Conservation (phyloP, 768 basidiomycete genomes). For the Mycena pura region DNA sequence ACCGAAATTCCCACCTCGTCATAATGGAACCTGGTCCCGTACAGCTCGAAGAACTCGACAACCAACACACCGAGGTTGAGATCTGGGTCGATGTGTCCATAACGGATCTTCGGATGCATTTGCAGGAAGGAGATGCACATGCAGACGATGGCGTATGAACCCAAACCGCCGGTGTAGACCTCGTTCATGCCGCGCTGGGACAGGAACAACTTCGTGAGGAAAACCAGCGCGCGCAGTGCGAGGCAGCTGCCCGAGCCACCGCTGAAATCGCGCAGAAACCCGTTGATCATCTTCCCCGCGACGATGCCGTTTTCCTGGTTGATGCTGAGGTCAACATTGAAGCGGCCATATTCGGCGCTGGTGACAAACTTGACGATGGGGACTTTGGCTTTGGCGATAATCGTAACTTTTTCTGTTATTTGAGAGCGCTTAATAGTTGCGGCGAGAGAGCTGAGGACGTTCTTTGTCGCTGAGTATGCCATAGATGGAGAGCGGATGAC, state of each 20-base stretch:
- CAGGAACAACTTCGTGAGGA: slow-evolving; percentile 92
- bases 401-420: slow-evolving; percentile 79
- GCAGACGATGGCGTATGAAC: slow-evolving; percentile 94
- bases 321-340: slow-evolving; percentile 92
- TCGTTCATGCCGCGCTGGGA: slow-evolving; percentile 94
- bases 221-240: slow-evolving; percentile 81
- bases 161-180: slow-evolving; percentile 95
- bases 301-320: slow-evolving; percentile 88
- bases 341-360: slow-evolving; percentile 62
- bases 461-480: slow-evolving; percentile 71
- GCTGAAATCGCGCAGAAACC: slow-evolving; percentile 71
- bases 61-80: slow-evolving; percentile 92
- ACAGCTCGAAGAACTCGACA: slow-evolving; percentile 97
- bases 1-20: slow-evolving; percentile 89
- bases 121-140: slow-evolving; percentile 93
- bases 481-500: slow-evolving; percentile 84
- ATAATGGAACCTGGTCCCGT: slow-evolving; percentile 92
- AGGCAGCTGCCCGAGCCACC: slow-evolving; percentile 49
- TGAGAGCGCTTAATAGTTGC: slow-evolving; percentile 74
- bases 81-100: slow-evolving; percentile 85
- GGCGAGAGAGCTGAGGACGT: slow-evolving; percentile 79
- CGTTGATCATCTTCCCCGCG: slow-evolving; percentile 80
- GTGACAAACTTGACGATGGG: slow-evolving; percentile 97
- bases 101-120: slow-evolving; percentile 94
- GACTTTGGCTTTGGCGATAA: slow-evolving; percentile 93